Percentiles rank a stretch among this genome's conserved stretches.
Conservation (phyloP, 352 stramenopile genomes). For the Pythium vanterpoolii region DNA sequence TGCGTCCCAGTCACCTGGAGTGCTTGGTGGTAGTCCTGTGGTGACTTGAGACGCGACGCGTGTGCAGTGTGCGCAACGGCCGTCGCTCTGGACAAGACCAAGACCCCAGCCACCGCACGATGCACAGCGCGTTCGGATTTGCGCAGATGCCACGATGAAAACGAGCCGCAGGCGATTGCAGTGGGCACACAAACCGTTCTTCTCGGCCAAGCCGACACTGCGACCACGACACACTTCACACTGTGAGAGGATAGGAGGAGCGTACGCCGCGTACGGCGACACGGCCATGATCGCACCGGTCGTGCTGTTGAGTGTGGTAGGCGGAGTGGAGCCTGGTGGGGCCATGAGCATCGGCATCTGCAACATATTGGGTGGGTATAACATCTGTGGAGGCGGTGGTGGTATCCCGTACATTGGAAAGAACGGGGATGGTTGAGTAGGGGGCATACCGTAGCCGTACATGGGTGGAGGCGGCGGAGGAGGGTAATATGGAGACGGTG, state of each 20-base stretch:
- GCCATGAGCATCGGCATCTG: constrained; percentile 1
- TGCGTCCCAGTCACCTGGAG: constrained; percentile 46
- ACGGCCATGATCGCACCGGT: constrained; percentile 13
- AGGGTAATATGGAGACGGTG: constrained; percentile 6
- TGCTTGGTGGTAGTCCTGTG: not conserved
- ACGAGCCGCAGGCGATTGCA: constrained; percentile 66
- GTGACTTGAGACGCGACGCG: constrained; percentile 7
- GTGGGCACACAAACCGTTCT: constrained; percentile 65
- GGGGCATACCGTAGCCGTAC: constrained; percentile 6
- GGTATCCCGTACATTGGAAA: constrained; percentile 10
- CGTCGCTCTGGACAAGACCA: constrained; percentile 42
- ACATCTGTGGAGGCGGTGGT: constrained; percentile 8
- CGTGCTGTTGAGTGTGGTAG: not conserved
- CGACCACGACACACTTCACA: constrained; percentile 53
- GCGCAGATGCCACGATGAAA: constrained; percentile 66
- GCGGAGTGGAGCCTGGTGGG: not conserved
- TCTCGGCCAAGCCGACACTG: constrained; percentile 58
- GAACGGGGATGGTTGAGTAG: constrained; percentile 8
- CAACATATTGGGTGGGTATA: not conserved
- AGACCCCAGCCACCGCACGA: constrained; percentile 58
- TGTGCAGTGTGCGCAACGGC: constrained; percentile 54
- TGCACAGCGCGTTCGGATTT: constrained; percentile 50
- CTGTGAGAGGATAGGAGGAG: constrained; percentile 31
- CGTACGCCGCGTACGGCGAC: constrained; percentile 11
- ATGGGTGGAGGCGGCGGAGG: constrained; percentile 3